phyloP scores from a whole-genome alignment of 2,329 filamentous ascomycete species.

The Xylariales sp. region DNA sequence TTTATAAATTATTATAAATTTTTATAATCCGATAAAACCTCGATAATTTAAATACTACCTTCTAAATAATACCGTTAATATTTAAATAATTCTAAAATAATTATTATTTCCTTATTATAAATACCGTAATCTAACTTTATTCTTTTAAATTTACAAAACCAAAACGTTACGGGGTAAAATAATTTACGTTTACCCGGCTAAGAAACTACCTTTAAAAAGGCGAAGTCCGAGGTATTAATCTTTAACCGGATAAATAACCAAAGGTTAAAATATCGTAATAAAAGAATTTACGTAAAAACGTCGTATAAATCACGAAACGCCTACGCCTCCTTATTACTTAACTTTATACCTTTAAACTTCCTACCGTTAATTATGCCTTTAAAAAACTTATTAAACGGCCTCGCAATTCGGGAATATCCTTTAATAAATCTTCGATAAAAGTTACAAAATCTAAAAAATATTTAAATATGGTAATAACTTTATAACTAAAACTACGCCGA shows the following conservation, averaged over 20 bases:
- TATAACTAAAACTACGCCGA: not conserved
- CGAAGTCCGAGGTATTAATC: no score
- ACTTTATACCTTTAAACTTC: not conserved
- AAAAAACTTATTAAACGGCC: no score
- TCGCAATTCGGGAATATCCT: no score
- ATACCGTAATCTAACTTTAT: not conserved
- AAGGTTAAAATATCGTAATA: not conserved
- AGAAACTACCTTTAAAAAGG: not conserved
- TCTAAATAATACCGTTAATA: conserved; percentile 4
- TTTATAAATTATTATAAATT: conserved; percentile 3
- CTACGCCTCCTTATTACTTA: no score
- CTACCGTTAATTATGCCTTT: not conserved
- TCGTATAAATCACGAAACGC: no score
- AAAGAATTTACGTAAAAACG: not conserved
- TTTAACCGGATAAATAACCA: not conserved
- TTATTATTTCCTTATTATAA: conserved; percentile 2
- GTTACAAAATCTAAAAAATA: no score
- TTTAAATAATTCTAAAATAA: not conserved
- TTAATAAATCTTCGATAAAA: no score
- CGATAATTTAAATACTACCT: not conserved
- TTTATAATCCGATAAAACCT: not conserved
- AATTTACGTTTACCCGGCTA: not conserved
- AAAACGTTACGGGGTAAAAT: not conserved
- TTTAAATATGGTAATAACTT: conserved; percentile 1
- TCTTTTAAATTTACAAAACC: not conserved